Evolutionary conservation across 441 rosid species (phyloP).

Genomic region (Syzygium syzygioides): DNA sequence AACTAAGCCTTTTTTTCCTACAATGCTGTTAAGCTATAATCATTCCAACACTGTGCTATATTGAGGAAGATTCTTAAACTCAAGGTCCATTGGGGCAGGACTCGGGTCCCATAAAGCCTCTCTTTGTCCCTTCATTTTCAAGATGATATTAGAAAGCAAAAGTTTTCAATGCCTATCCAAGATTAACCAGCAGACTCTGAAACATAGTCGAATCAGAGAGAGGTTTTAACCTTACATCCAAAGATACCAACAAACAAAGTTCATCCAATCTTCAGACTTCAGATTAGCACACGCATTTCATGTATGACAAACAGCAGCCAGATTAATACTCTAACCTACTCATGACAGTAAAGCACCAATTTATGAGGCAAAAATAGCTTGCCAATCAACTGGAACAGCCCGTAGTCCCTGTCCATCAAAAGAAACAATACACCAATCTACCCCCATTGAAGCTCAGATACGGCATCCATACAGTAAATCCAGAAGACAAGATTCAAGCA

Average conservation of each 20-base stretch:
- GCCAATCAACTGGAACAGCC: background rate
- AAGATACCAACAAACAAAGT: background rate
- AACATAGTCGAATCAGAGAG: background rate
- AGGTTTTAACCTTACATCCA: background rate
- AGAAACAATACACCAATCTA: background rate
- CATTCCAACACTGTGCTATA: background rate
- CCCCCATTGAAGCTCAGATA: background rate
- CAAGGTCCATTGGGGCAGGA: background rate
- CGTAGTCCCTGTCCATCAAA: background rate
- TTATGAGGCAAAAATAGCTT: background rate
- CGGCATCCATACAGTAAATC: background rate
- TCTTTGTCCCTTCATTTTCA: background rate
- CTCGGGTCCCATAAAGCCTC: background rate
- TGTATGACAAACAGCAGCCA: background rate
- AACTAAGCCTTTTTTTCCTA: background rate
- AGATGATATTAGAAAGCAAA: background rate
- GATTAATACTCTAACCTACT: background rate
- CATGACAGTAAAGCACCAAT: background rate
- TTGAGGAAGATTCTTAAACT: background rate
- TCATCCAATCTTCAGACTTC: background rate
- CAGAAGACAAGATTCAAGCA: background rate
- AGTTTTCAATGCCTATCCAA: background rate
- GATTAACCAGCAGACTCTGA: background rate
- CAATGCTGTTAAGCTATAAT: background rate
- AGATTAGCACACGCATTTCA: background rate